phyloP scores from a whole-genome alignment of 129 eudicot species.

The Smallanthus sonchifolius region DNA sequence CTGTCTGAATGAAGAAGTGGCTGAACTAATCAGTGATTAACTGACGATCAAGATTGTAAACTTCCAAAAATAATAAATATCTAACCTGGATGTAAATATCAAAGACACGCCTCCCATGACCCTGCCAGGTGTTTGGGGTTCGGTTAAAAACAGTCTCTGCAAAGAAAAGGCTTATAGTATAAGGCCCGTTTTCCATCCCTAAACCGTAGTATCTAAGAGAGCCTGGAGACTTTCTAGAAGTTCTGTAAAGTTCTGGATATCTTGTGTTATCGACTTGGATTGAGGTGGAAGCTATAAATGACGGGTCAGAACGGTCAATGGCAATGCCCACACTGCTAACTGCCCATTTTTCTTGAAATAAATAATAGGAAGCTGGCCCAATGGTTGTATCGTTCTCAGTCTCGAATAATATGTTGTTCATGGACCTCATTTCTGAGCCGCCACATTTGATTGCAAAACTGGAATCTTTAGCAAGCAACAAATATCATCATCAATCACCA shows the following conservation, averaged over 20 bases:
- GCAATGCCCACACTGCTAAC: conserved; percentile 45
- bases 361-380: conserved; percentile 44
- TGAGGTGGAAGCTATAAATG: conserved; percentile 32
- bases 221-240: conserved; percentile 48
- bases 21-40: background rate
- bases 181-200: conserved; percentile 46
- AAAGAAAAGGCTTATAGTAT: conserved; percentile 39
- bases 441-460: conserved; percentile 55
- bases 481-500: conserved; percentile 17
- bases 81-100: conserved; percentile 52
- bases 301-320: conserved; percentile 28
- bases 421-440: conserved; percentile 40
- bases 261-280: conserved; percentile 26
- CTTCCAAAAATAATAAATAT: background rate
- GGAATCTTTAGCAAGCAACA: conserved; percentile 30
- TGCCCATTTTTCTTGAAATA: conserved; percentile 37
- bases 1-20: background rate
- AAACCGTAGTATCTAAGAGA: conserved; percentile 59
- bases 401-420: conserved; percentile 33
- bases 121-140: conserved; percentile 32
- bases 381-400: conserved; percentile 36
- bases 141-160: conserved; percentile 42
- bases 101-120: conserved; percentile 49
- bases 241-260: conserved; percentile 43
- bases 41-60: background rate